Conservation (phyloP, 768 basidiomycete genomes). For the Sarcodon sp. region DNA sequence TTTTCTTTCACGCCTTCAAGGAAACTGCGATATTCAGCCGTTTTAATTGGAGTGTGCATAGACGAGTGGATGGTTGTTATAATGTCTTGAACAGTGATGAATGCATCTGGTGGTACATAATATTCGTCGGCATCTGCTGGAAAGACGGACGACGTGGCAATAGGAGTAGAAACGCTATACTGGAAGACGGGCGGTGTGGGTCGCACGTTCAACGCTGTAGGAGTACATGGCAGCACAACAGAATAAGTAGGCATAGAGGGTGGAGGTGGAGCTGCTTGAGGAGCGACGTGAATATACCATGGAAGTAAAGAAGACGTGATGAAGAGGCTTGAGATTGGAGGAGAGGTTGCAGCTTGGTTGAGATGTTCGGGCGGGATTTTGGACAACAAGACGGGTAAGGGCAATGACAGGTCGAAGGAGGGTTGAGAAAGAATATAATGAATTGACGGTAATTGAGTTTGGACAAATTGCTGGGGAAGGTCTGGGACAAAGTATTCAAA, state of each 20-base stretch:
- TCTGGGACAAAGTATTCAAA: not conserved
- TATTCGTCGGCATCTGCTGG: not conserved
- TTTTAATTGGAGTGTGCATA: not conserved
- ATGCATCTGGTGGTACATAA: not conserved
- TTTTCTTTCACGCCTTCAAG: not conserved
- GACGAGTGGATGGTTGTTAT: not conserved
- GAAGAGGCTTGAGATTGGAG: not conserved
- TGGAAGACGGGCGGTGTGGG: not conserved
- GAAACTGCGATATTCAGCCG: not conserved
- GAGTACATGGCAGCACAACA: not conserved
- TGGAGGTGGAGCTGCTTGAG: not conserved
- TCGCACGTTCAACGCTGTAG: not conserved
- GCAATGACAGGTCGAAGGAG: not conserved
- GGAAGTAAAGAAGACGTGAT: not conserved
- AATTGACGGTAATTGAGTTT: not conserved
- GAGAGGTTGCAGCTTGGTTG: not conserved
- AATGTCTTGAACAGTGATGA: not conserved
- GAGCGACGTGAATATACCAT: not conserved
- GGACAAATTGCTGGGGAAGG: not conserved
- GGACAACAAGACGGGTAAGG: not conserved
- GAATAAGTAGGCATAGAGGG: not conserved
- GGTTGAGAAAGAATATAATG: not conserved
- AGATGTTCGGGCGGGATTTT: not conserved
- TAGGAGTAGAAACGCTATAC: not conserved
- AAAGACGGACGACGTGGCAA: not conserved